These are phyloP conservation scores for Plasmodium inui DNA, from an alignment of 169 alveolate genomes.

Conservation along the genomic window DNA sequence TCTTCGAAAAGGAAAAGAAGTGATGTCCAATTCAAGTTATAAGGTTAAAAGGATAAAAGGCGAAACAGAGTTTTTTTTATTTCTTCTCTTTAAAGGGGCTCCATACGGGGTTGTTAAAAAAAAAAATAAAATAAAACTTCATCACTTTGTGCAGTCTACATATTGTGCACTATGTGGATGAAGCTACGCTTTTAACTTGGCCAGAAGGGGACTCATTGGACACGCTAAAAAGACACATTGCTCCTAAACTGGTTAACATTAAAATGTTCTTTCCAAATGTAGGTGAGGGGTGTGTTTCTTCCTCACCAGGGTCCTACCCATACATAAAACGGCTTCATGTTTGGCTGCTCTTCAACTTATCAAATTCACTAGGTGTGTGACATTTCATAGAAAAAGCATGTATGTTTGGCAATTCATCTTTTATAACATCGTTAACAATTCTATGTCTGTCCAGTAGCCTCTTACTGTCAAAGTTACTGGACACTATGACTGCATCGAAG, in stretches of 20 bases:
- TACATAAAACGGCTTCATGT: not conserved
- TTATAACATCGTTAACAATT: conserved; percentile 85
- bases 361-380: conserved; percentile 88
- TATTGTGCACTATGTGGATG: too few relatives aligned
- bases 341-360: conserved; percentile 61
- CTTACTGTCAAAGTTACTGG: conserved; percentile 82
- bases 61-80: not conserved
- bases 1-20: not conserved
- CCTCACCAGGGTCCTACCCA: not conserved
- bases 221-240: not conserved
- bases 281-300: not conserved
- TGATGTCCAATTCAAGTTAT: not conserved
- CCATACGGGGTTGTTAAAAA: not conserved
- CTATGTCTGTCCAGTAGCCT: conserved; percentile 87
- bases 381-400: conserved; percentile 90
- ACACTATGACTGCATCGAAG: conserved; percentile 86
- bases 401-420: conserved; percentile 84
- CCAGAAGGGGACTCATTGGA: too few relatives aligned
- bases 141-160: not conserved
- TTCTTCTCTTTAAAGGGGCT: not conserved
- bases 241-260: not conserved
- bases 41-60: not conserved
- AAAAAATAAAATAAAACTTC: too few relatives aligned
- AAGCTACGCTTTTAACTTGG: too few relatives aligned
- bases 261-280: not conserved